phyloP scores from a whole-genome alignment of 2,329 filamentous ascomycete genomes.

The Pseudogymnoascus sp. region DNA sequence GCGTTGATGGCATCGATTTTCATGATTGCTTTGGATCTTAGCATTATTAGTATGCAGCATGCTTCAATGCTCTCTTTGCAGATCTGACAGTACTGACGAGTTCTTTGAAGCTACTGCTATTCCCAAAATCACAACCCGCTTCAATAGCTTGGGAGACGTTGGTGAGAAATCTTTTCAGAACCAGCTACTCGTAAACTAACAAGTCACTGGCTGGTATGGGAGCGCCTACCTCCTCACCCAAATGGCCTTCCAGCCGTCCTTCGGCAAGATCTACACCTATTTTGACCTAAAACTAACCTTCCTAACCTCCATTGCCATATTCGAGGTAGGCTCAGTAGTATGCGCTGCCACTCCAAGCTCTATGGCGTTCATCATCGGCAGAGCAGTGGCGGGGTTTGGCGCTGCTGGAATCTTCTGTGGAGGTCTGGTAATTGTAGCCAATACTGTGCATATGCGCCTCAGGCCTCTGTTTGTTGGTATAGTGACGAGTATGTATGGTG shows the following conservation, averaged over 20 bases:
- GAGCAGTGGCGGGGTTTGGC: slow-evolving; percentile 28
- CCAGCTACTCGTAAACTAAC: neutral
- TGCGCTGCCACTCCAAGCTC: slow-evolving; percentile 26
- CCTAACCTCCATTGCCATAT: slow-evolving; percentile 23
- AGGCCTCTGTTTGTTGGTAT: slow-evolving; percentile 19
- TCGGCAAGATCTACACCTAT: slow-evolving; percentile 24
- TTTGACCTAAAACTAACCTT: slow-evolving; percentile 26
- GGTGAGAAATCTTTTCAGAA: neutral
- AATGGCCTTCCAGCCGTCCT: slow-evolving; percentile 21
- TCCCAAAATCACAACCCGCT: slow-evolving; percentile 20
- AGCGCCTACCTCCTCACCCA: slow-evolving; percentile 31
- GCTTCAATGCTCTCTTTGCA: neutral
- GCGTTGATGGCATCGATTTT: slow-evolving; percentile 29
- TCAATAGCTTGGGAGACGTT: slow-evolving; percentile 20
- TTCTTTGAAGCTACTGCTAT: slow-evolving; percentile 13
- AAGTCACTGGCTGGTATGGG: slow-evolving; percentile 31
- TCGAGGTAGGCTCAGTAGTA: slow-evolving; percentile 28
- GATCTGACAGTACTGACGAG: neutral
- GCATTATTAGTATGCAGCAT: slow-evolving; percentile 4
- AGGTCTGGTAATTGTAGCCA: slow-evolving; percentile 24
- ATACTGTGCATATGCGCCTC: slow-evolving; percentile 21
- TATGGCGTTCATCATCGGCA: slow-evolving; percentile 27
- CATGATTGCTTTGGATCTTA: slow-evolving; percentile 37
- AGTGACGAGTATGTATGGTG: slow-evolving; percentile 21
- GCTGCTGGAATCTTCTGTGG: slow-evolving; percentile 28